Conservation (phyloP, 2,329 filamentous ascomycete species). For the Pezicula carpinea region DNA sequence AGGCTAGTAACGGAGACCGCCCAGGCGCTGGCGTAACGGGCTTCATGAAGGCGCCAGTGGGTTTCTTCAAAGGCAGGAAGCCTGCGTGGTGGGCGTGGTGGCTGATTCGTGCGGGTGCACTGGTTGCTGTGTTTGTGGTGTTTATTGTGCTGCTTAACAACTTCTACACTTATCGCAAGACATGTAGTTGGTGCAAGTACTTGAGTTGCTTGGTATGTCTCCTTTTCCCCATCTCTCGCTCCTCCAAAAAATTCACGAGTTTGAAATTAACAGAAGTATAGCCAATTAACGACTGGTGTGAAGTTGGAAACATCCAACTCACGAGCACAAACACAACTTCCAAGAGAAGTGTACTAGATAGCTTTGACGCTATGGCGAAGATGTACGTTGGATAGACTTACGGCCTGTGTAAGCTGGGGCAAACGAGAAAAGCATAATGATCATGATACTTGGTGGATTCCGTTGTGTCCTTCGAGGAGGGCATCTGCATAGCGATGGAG, state of each 20-base stretch:
- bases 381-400: slow-evolving; percentile 8
- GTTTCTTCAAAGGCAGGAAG: slow-evolving; percentile 90
- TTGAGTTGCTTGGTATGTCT: slow-evolving; percentile 82
- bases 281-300: slow-evolving; percentile 66
- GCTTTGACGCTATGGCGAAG: slow-evolving; percentile 18
- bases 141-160: slow-evolving; percentile 87
- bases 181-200: slow-evolving; percentile 92
- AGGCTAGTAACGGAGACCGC: slow-evolving; percentile 26
- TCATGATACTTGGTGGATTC: not conserved
- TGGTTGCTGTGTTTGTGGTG: slow-evolving; percentile 76
- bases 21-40: slow-evolving; percentile 22
- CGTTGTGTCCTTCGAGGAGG: not conserved
- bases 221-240: too few species aligned
- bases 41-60: slow-evolving; percentile 59
- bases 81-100: slow-evolving; percentile 98
- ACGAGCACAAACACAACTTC: slow-evolving; percentile 13
- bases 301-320: slow-evolving; percentile 30
- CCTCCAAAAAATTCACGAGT: slow-evolving; percentile 34
- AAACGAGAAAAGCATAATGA: not conserved
- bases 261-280: slow-evolving; percentile 50
- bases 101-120: slow-evolving; percentile 72
- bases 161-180: slow-evolving; percentile 76
- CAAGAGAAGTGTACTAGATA: slow-evolving; percentile 20
- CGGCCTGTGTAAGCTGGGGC: not conserved
- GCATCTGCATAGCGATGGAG: slow-evolving; percentile 21